Conservation (phyloP, 345 rosid species). For the Eutrema japonicum region DNA sequence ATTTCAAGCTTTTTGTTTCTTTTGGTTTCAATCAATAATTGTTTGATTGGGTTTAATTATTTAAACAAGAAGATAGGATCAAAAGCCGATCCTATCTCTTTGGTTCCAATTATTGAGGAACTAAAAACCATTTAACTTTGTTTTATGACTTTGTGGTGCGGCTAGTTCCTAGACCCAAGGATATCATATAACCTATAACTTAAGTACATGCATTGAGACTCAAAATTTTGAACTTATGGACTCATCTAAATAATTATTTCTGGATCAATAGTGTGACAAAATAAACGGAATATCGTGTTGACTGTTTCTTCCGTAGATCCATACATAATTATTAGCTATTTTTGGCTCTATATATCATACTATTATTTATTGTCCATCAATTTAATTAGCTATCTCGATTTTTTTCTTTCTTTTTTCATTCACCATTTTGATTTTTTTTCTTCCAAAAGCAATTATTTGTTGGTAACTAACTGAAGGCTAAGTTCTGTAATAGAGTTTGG, state of each 20-base stretch:
- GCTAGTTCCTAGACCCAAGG: constrained; percentile 40
- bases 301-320: constrained; percentile 18
- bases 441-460: background rate
- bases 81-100: constrained; percentile 45
- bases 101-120: constrained; percentile 49
- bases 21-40: constrained; percentile 29
- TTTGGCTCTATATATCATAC: background rate
- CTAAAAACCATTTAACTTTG: constrained; percentile 22
- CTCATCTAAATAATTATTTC: background rate
- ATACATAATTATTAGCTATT: background rate
- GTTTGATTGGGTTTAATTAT: constrained; percentile 31
- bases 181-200: constrained; percentile 17
- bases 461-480: background rate
- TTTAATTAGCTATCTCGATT: background rate
- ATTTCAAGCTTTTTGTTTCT: constrained; percentile 7
- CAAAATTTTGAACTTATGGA: constrained; percentile 6
- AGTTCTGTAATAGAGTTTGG: no score
- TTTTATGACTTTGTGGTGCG: constrained; percentile 27
- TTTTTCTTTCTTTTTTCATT: no score
- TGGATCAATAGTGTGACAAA: constrained; percentile 7
- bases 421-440: no score
- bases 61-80: constrained; percentile 42
- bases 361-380: background rate
- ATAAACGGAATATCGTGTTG: background rate
- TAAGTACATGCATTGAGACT: constrained; percentile 27